Conservation (phyloP, 495 filamentous ascomycete genomes). For the Penicillium odoratum region DNA sequence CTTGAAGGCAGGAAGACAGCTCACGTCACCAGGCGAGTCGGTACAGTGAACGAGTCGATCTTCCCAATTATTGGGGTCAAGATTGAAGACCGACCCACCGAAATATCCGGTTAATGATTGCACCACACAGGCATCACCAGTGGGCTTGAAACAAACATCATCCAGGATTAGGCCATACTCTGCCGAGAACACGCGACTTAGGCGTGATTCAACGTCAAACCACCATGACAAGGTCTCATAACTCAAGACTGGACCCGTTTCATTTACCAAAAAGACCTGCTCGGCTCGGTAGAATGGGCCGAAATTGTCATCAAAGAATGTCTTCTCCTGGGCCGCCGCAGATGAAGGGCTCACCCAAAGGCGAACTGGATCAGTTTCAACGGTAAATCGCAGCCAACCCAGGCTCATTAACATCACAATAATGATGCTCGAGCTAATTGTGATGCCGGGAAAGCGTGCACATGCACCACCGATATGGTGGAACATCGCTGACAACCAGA, state of each 20-base stretch:
- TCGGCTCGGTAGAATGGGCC: slow-evolving; percentile 94
- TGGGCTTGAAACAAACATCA: slow-evolving; percentile 93
- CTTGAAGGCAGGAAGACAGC: slow-evolving; percentile 80
- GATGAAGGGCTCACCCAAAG: slow-evolving; percentile 96
- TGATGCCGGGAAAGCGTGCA: slow-evolving; percentile 80
- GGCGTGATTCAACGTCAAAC: slow-evolving; percentile 82
- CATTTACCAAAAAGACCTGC: slow-evolving; percentile 91
- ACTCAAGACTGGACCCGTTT: slow-evolving; percentile 72
- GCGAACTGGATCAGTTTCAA: slow-evolving; percentile 87
- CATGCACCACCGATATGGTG: slow-evolving; percentile 77
- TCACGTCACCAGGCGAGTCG: slow-evolving; percentile 64
- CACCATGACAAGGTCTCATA: slow-evolving; percentile 91
- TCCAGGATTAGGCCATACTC: slow-evolving; percentile 64
- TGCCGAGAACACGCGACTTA: slow-evolving; percentile 66
- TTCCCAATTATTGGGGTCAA: slow-evolving; percentile 68
- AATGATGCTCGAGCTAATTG: slow-evolving; percentile 68
- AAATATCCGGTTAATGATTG: slow-evolving; percentile 90
- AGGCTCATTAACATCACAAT: slow-evolving; percentile 74
- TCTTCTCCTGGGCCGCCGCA: slow-evolving; percentile 86
- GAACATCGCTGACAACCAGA: slow-evolving; percentile 74
- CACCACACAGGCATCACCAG: slow-evolving; percentile 84
- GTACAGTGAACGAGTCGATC: slow-evolving; percentile 67
- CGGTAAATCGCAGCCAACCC: slow-evolving; percentile 80
- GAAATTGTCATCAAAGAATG: slow-evolving; percentile 92
- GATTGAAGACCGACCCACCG: slow-evolving; percentile 59